Conservation (phyloP, 495 filamentous ascomycete species). For the Penicillium tannophilum region DNA sequence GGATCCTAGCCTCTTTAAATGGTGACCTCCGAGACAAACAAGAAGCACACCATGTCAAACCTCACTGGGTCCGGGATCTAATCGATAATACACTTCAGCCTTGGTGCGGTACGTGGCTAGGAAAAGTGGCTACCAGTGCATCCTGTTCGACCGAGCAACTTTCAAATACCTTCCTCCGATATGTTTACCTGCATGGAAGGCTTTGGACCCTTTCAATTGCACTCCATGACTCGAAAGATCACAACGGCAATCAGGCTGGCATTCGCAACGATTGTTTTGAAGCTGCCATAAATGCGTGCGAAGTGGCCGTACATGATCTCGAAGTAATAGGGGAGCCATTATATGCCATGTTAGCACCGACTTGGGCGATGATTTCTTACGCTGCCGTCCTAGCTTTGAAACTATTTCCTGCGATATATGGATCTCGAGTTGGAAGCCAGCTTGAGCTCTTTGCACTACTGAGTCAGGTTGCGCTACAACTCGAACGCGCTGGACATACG, state of each 20-base stretch:
- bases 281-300: conserved; percentile 35
- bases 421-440: conserved; percentile 16
- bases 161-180: conserved; percentile 23
- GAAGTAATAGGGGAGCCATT: conserved; percentile 25
- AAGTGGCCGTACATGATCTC: conserved; percentile 29
- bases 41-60: conserved; percentile 4
- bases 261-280: conserved; percentile 47
- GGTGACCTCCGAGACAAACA: conserved; percentile 14
- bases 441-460: conserved; percentile 27
- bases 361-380: conserved; percentile 37
- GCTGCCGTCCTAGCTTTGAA: conserved; percentile 27
- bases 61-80: conserved; percentile 29
- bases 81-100: conserved; percentile 20
- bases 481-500: conserved; percentile 27
- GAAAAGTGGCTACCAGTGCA: neutral
- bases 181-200: conserved; percentile 31
- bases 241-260: conserved; percentile 35
- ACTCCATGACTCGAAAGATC: conserved; percentile 16
- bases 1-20: conserved; percentile 19
- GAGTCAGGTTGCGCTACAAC: conserved; percentile 25
- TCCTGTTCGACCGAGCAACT: conserved; percentile 17
- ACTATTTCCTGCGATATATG: conserved; percentile 23
- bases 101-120: conserved; percentile 27
- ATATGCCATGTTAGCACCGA: conserved; percentile 36
- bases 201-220: conserved; percentile 33